phyloP scores from a whole-genome alignment of 257 asterid genomes.

The Nicotiana benthamiana region DNA sequence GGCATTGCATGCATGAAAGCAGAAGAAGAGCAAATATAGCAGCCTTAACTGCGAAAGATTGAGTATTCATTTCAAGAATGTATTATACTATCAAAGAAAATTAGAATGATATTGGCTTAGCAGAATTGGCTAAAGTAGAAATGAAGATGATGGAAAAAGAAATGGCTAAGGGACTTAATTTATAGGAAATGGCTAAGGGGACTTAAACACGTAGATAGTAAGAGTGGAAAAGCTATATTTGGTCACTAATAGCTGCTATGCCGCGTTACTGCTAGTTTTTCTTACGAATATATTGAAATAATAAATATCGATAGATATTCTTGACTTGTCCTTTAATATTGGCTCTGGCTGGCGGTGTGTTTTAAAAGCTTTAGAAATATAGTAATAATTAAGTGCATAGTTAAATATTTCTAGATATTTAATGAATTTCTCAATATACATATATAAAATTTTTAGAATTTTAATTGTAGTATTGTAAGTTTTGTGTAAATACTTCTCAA shows the following conservation, averaged over 20 bases:
- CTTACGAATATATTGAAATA: background rate
- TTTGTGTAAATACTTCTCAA: too few species aligned
- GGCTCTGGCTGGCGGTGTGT: background rate
- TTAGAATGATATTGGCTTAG: background rate
- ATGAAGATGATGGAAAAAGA: background rate
- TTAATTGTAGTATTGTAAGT: too few species aligned
- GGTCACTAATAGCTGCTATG: background rate
- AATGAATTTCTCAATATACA: too few species aligned
- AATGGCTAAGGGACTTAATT: background rate
- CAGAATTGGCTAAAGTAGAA: background rate
- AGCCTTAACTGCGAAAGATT: background rate
- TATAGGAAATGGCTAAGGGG: background rate
- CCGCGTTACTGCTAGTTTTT: background rate
- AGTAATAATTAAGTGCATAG: background rate
- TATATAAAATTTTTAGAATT: too few species aligned
- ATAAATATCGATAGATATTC: background rate
- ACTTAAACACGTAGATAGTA: background rate
- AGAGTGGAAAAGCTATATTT: background rate
- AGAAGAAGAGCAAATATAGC: background rate
- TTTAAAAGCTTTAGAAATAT: background rate
- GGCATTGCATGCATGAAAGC: background rate
- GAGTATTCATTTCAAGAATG: background rate
- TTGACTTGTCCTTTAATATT: background rate
- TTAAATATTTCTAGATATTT: too few species aligned
- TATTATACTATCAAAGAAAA: background rate